Evolutionary conservation across 805 yeast genomes (phyloP), one percentile per base, ranked within the genome.

Genomic region (Brettanomyces anomalus): DNA sequence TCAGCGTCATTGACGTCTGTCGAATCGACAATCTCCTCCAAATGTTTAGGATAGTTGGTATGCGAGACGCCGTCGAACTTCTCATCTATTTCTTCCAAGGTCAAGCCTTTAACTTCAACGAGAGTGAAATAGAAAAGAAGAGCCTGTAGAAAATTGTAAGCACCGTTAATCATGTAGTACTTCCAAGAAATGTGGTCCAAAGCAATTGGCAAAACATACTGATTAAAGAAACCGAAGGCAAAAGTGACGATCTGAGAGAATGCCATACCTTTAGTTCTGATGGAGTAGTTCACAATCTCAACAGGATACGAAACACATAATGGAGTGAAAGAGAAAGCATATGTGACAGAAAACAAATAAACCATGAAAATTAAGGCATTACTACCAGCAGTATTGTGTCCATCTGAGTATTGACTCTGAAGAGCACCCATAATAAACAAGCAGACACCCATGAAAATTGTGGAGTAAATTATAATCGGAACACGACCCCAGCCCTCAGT

Each of bases 191-290:
- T 48, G 37, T 49, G 46, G 31, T 49, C 53, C 39, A 56, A 39
- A 3, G 58, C 60, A 33, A 66, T 58, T 13, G 71, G 66, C 37
- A 53, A 50, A 24, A 48, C 56, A 37, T 52, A 56, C 41, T 50
- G 54, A 41, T 53, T 54, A 49, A 55, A 48, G 38, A 55, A 49
- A 11, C 57, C 57, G 41, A 52, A 54, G 0, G 47, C 55, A 40
- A 49, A 51, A 6, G 53, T 49, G 36, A 55, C 51, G 30, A 58
- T 38, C 37, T 53, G 53, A 36, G 51, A 51, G 33, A 53, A 37
- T 0, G 59, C 54, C 54, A 56, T 51, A 24, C 61, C 62, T 36
- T 54, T 52, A 10, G 61, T 45, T 40, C 62, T 49, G 20, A 54
- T 46, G 15, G 52, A 41, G 42, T 45, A 57, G 19, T 49, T 52